Conservation (phyloP, 352 stramenopile genomes). For the Phytophthora quininea region DNA sequence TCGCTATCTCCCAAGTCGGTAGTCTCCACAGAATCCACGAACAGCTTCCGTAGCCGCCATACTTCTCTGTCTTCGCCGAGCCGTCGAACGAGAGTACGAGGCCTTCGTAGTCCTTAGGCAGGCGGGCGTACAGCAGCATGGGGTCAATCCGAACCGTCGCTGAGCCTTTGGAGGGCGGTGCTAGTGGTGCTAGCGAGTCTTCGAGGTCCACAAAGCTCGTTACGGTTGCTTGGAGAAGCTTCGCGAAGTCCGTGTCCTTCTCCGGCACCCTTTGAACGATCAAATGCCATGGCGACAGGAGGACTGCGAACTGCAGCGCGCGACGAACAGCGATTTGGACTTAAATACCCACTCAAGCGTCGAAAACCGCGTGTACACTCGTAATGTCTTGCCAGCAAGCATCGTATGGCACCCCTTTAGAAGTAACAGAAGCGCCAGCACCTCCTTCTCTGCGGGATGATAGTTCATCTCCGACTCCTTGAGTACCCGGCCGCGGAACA, state of each 20-base stretch:
- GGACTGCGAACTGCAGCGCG: conserved; percentile 10
- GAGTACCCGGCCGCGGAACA: conserved; percentile 8
- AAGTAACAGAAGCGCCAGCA: conserved; percentile 13
- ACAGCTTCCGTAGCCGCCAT: conserved; percentile 12
- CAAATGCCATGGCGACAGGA: conserved; percentile 20
- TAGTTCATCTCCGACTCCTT: conserved; percentile 21
- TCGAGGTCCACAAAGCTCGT: conserved; percentile 12
- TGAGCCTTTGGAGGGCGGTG: conserved; percentile 1
- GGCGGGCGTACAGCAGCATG: not conserved
- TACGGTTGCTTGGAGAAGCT: conserved; percentile 12
- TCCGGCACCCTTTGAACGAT: not conserved
- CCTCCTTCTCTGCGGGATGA: conserved; percentile 20
- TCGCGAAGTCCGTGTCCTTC: conserved; percentile 4
- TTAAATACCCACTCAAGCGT: conserved; percentile 25
- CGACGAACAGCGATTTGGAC: conserved; percentile 18
- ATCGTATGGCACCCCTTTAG: conserved; percentile 11
- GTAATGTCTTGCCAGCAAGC: not conserved
- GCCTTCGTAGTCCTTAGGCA: not conserved
- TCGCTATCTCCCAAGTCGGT: conserved; percentile 19
- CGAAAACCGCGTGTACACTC: conserved; percentile 26
- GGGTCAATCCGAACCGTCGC: not conserved
- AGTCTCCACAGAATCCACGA: conserved; percentile 24
- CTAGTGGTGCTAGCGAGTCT: not conserved
- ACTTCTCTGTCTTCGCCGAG: conserved; percentile 18
- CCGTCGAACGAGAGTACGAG: conserved; percentile 31